These are phyloP conservation scores for Biancaea sappan DNA, from an alignment of 306 rosid species.

Conservation along the genomic window DNA sequence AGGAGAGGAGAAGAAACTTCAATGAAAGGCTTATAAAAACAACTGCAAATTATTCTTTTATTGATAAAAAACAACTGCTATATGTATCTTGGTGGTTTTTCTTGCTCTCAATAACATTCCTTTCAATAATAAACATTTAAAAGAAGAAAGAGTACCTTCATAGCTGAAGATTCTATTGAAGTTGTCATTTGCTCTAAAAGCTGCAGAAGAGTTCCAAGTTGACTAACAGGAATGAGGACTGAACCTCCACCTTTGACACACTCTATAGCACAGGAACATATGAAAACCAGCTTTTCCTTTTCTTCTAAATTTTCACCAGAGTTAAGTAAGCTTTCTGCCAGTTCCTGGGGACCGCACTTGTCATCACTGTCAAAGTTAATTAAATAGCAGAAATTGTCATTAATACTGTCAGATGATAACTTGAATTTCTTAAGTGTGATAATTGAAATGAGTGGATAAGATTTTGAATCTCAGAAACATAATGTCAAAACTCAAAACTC, in stretches of 20 bases:
- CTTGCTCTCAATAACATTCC: constrained; percentile 6
- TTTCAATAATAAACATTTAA: not conserved
- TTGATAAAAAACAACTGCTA: not conserved
- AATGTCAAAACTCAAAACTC: constrained; percentile 15
- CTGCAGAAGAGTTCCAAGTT: constrained; percentile 66
- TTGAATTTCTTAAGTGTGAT: constrained; percentile 24
- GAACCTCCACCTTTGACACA: constrained; percentile 78
- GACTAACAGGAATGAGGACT: constrained; percentile 73
- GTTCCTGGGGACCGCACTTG: constrained; percentile 42
- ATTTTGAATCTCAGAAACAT: constrained; percentile 6
- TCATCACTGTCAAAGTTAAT: constrained; percentile 30
- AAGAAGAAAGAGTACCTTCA: constrained; percentile 52
- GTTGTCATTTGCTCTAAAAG: constrained; percentile 74
- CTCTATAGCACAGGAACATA: constrained; percentile 63
- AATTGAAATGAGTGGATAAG: constrained; percentile 1
- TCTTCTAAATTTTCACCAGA: constrained; percentile 63
- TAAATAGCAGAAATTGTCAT: constrained; percentile 43
- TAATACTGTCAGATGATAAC: constrained; percentile 25
- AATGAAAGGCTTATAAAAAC: constrained; percentile 13
- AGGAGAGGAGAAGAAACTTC: constrained; percentile 7
- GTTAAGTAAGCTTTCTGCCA: constrained; percentile 37
- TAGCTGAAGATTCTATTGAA: constrained; percentile 56
- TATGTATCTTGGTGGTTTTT: constrained; percentile 1
- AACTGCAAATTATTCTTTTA: not conserved
- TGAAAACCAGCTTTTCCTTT: constrained; percentile 58